Conservation (phyloP, 2,329 filamentous ascomycete genomes). For the Rhinocladiella similis region DNA sequence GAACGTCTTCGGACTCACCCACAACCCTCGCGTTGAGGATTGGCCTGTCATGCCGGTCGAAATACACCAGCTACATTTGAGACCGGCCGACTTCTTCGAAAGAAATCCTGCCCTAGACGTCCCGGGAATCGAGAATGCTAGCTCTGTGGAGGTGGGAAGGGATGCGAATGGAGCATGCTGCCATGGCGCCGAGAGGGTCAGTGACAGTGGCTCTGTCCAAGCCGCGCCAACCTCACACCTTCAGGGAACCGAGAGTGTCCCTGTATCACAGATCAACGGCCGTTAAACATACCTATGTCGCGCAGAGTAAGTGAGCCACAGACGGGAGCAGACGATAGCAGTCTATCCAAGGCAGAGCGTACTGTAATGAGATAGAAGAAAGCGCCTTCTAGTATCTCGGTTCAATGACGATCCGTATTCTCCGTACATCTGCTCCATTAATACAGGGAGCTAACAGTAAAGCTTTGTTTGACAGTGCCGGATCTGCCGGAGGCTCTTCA, state of each 20-base stretch:
- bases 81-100: slow-evolving; percentile 55
- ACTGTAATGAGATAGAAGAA: no score
- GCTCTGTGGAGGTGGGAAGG: slow-evolving; percentile 28
- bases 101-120: slow-evolving; percentile 55
- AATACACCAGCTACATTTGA: slow-evolving; percentile 48
- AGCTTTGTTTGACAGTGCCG: background rate
- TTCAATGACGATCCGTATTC: no score
- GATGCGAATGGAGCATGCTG: slow-evolving; percentile 17
- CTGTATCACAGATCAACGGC: slow-evolving; percentile 15
- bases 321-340: background rate
- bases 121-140: slow-evolving; percentile 40
- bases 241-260: slow-evolving; percentile 16
- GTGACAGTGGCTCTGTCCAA: slow-evolving; percentile 11
- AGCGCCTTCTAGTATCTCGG: no score
- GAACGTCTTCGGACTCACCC: slow-evolving; percentile 52
- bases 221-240: slow-evolving; percentile 15
- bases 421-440: no score
- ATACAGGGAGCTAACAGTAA: no score
- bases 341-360: background rate
- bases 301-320: background rate
- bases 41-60: slow-evolving; percentile 53
- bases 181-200: background rate
- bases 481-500: no score
- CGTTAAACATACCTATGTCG: slow-evolving; percentile 1
- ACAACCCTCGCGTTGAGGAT: slow-evolving; percentile 52